phyloP scores from a whole-genome alignment of 225 moss, liverwort and hornwort species.

The Physcomitrellopsis africana region DNA sequence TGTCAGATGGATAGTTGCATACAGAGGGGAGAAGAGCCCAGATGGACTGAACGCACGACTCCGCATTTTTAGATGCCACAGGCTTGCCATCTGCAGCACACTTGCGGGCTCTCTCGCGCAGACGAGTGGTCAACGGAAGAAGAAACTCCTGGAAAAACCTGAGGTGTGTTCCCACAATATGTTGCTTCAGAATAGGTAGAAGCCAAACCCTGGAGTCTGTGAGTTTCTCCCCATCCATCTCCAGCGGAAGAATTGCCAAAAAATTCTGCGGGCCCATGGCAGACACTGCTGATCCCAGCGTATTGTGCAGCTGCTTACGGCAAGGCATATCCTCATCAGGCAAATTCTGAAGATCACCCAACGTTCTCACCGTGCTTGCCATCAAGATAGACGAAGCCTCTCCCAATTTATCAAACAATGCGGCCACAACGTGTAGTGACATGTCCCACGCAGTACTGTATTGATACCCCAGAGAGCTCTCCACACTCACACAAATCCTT shows the following conservation, averaged over 20 bases:
- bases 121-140: conserved; percentile 75
- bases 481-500: conserved; percentile 83
- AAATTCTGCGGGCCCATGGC: conserved; percentile 92
- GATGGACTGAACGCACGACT: conserved; percentile 88
- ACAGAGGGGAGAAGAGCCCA: conserved; percentile 93
- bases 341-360: conserved; percentile 84
- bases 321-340: conserved; percentile 84
- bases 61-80: conserved; percentile 85
- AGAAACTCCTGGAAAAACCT: conserved; percentile 74
- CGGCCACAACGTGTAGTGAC: conserved; percentile 86
- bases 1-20: conserved; percentile 91
- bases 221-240: conserved; percentile 84
- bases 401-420: conserved; percentile 86
- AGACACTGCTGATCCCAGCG: conserved; percentile 83
- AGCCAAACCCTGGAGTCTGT: conserved; percentile 84
- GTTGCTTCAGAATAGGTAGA: conserved; percentile 96
- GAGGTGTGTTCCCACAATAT: conserved; percentile 80
- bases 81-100: conserved; percentile 83
- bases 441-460: conserved; percentile 99
- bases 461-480: conserved; percentile 93
- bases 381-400: conserved; percentile 70
- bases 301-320: conserved; percentile 89
- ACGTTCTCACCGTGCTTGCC: conserved; percentile 75
- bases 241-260: conserved; percentile 74
- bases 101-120: conserved; percentile 75